Evolutionary conservation across 2,329 filamentous ascomycete species (phyloP).

Genomic region (Acephala macrosclerotiorum): DNA sequence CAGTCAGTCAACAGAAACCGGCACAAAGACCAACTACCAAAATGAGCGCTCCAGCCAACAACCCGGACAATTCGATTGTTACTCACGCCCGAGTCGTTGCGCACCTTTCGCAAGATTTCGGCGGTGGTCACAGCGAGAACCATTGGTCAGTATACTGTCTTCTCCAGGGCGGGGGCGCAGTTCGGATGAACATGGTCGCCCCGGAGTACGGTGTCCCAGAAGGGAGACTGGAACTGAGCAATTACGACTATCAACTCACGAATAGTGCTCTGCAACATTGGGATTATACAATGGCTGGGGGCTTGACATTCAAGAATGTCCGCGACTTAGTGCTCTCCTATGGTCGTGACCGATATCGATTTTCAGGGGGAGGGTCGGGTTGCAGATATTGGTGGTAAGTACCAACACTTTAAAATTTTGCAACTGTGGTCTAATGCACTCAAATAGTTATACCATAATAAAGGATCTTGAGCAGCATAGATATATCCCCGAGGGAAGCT

Average conservation of each 20-base stretch:
- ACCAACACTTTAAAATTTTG: not conserved
- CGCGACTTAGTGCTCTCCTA: not conserved
- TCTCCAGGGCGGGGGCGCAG: too few species aligned
- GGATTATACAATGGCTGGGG: conserved; percentile 1
- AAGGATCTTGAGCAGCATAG: conserved; percentile 1
- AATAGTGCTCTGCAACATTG: conserved; percentile 6
- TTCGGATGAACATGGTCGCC: too few species aligned
- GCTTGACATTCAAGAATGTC: conserved; percentile 6
- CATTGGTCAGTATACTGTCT: too few species aligned
- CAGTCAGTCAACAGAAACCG: conserved; percentile 13
- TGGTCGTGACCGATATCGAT: conserved; percentile 1
- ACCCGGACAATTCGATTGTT: too few species aligned
- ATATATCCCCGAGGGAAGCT: not conserved
- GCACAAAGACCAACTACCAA: conserved; percentile 13
- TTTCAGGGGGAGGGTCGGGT: conserved; percentile 10
- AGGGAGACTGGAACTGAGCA: too few species aligned
- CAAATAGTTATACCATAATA: conserved; percentile 5
- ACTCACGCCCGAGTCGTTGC: too few species aligned
- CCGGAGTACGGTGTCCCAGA: too few species aligned
- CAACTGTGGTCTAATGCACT: not conserved
- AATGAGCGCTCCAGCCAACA: conserved; percentile 3
- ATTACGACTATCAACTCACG: conserved; percentile 2
- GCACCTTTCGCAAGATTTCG: too few species aligned
- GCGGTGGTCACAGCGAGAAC: too few species aligned
- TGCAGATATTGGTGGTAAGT: conserved; percentile 12